A percentile compares a stretch with the other conserved stretches of the same genome.
Evolutionary conservation across 78 protist species (phyloP).

Genomic region (Abeoforma whisleri): DNA sequence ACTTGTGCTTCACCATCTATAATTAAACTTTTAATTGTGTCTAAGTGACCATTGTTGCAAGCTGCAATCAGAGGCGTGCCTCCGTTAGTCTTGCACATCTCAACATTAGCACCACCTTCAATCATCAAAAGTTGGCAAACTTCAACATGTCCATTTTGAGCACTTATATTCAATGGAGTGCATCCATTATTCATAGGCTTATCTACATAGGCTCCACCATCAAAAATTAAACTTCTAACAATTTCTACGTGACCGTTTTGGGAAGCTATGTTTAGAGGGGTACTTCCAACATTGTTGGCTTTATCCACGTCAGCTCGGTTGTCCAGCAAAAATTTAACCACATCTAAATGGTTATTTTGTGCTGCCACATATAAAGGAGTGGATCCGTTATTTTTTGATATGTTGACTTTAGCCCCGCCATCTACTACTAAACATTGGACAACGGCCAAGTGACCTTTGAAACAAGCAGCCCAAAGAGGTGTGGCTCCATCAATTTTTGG

Average conservation of each 20-base stretch:
- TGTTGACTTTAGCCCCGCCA: no score
- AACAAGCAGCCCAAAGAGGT: conserved; percentile 12
- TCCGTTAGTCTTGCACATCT: conserved; percentile 5
- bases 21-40: background rate
- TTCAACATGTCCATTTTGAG: conserved; percentile 29
- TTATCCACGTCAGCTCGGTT: background rate
- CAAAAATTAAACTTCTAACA: background rate
- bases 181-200: conserved; percentile 11
- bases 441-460: no score
- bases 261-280: conserved; percentile 14
- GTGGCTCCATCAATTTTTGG: conserved; percentile 1
- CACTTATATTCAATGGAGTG: conserved; percentile 26
- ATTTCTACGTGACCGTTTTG: conserved; percentile 28
- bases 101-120: conserved; percentile 13
- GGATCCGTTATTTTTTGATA: conserved; percentile 26
- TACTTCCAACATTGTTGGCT: conserved; percentile 11
- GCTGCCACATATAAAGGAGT: conserved; percentile 32
- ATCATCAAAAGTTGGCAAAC: background rate
- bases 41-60: background rate
- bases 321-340: conserved; percentile 8
- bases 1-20: no score
- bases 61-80: conserved; percentile 22
- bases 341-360: conserved; percentile 30
- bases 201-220: background rate
- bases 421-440: no score